These are phyloP conservation scores for Cladorrhinum sp. DNA, from an alignment of 2,329 filamentous ascomycete genomes.

Conservation along the genomic window DNA sequence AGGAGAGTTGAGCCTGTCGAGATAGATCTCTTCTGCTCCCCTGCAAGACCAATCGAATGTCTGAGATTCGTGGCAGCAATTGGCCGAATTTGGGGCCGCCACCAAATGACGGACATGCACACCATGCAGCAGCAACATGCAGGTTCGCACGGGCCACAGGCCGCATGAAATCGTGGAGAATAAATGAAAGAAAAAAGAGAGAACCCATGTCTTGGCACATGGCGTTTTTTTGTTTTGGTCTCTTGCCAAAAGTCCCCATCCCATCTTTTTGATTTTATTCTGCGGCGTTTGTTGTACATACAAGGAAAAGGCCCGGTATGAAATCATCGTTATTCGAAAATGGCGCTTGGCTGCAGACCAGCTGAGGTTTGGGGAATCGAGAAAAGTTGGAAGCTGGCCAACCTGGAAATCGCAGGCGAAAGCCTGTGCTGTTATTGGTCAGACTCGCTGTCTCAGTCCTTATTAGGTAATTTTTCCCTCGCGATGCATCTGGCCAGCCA, in stretches of 20 bases:
- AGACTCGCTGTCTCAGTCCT: slow-evolving; percentile 3
- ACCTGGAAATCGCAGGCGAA: not conserved
- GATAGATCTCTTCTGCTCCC: no score
- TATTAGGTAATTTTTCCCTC: slow-evolving; percentile 8
- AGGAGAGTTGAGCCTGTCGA: no score
- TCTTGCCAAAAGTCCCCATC: not conserved
- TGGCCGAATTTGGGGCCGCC: slow-evolving; percentile 1
- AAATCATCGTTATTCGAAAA: not conserved
- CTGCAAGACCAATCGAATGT: not conserved
- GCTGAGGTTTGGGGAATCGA: not conserved
- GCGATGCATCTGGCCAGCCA: not conserved
- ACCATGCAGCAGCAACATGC: not conserved
- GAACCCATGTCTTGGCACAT: slow-evolving; percentile 9
- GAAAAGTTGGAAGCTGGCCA: not conserved
- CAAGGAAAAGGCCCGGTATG: not conserved
- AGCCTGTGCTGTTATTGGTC: not conserved
- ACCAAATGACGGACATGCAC: slow-evolving; percentile 17
- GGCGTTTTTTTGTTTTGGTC: not conserved
- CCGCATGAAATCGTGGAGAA: slow-evolving; percentile 12
- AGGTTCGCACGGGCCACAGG: not conserved
- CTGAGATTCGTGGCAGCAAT: not conserved
- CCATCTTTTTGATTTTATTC: not conserved
- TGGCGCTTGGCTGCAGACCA: not conserved
- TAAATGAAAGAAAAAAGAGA: not conserved
- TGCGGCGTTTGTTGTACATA: not conserved